Percentiles rank a stretch among this genome's conserved stretches.
Conservation (phyloP, 2,329 filamentous ascomycete species). For the Elsinoe perseae region DNA sequence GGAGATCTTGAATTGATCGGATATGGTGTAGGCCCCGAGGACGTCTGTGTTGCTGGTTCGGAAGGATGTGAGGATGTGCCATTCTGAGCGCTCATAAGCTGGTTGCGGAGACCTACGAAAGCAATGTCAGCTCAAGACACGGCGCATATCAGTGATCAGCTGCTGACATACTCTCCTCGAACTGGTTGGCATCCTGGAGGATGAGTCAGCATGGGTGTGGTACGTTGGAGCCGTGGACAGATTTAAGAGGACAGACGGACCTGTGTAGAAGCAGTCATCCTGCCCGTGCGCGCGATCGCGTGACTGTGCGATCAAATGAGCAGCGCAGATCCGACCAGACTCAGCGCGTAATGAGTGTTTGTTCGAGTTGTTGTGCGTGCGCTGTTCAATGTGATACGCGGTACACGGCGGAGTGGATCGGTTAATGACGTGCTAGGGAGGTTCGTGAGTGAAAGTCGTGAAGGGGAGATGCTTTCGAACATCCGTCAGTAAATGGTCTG, state of each 20-base stretch:
- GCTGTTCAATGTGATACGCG: too few relatives aligned
- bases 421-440: constrained; percentile 14
- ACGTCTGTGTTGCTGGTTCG: constrained; percentile 30
- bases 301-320: too few relatives aligned
- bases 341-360: too few relatives aligned
- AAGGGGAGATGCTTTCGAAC: not conserved
- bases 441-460: not conserved
- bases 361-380: too few relatives aligned
- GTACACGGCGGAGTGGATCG: not conserved
- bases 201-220: constrained; percentile 10
- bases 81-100: constrained; percentile 50
- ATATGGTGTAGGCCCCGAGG: constrained; percentile 30
- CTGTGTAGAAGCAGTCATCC: constrained; percentile 4
- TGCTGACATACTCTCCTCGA: constrained; percentile 35
- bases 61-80: constrained; percentile 34
- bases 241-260: not conserved
- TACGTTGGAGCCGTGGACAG: not conserved
- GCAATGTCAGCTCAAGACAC: constrained; percentile 11
- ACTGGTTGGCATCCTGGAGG: constrained; percentile 24
- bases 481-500: not conserved
- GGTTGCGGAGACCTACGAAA: constrained; percentile 53
- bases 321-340: not conserved
- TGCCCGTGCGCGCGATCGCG: not conserved
- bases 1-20: constrained; percentile 36
- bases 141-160: constrained; percentile 20